Base-by-base conservation (phyloP, 2,329 filamentous ascomycete species). In the Periconia digitata region DNA sequence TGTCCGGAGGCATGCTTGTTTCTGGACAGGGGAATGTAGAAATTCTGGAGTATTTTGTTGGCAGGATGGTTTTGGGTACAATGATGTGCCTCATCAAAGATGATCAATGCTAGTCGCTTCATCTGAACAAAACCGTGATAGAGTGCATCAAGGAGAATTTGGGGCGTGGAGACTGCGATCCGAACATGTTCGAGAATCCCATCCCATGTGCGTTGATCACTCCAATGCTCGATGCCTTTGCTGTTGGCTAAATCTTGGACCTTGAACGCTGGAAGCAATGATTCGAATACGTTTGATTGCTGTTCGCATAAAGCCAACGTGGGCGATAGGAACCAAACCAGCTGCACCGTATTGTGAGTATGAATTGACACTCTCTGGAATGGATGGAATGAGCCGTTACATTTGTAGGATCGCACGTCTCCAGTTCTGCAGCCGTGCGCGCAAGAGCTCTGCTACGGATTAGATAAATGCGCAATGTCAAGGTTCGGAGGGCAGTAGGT, bases 81-180 rank as follows among this genome's bases (percentile, higher is more conserved):
- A 64, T 91, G 49, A 40, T 51, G 39, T 23, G 29, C 50, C 50
- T 96, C 91, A 62, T 96, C 91, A 58, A 95, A 88, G 0, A 95
- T 79, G 15, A 95, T 72, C 4, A 96, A 74, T 5, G 85, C 78
- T 18, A 95, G 70, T 2, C 74, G 75, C 0, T 74, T 64, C 59
- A 95, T 79, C 1, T 67, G 76, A 2, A 95, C 80, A 64, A 95
- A 95, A 0, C 79, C 87, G 71, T 94, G 89, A 1, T 72, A 75
- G 35, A 95, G 75, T 2, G 89, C 89, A 69, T 95, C 88, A 2
- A 83, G 73, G 12, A 95, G 76, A 1, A 95, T 79, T 50, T 88
- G 85, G 50, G 86, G 85, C 0, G 91, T 94, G 0, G 88, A 90
- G 1, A 95, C 79, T 5, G 95, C 81, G n/a, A 95, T 77, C 1